phyloP scores from a whole-genome alignment of 1,139 yeast genomes.

The Tardiomyces digboiensis region DNA sequence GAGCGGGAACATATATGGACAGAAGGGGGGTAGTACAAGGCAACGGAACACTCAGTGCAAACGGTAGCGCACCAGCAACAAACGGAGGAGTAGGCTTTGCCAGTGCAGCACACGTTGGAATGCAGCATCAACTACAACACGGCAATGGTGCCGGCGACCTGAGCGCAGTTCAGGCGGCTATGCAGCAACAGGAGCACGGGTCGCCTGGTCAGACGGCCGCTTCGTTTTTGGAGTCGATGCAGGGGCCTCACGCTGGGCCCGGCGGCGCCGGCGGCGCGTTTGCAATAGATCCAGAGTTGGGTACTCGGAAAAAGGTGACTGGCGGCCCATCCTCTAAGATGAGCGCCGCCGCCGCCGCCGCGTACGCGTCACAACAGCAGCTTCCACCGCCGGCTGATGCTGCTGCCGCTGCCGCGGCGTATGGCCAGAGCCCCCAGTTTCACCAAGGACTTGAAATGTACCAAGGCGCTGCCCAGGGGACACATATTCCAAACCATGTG shows the following conservation, averaged over 20 bases:
- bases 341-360: constrained; percentile 1
- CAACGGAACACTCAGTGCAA: neutral
- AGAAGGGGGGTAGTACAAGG: neutral
- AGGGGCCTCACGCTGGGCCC: neutral
- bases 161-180: neutral
- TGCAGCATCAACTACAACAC: neutral
- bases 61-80: neutral
- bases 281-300: neutral
- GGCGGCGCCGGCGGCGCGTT: neutral
- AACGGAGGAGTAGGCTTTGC: neutral
- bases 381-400: constrained; percentile 11
- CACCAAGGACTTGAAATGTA: neutral
- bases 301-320: neutral
- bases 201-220: neutral
- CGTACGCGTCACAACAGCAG: constrained; percentile 11
- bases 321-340: neutral
- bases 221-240: neutral
- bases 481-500: neutral
- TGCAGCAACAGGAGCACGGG: neutral
- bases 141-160: neutral
- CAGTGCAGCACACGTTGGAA: neutral
- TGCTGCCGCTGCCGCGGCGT: constrained; percentile 7
- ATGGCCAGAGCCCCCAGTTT: neutral
- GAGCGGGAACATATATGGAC: no score
- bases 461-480: neutral